A percentile compares a stretch with the other conserved stretches of the same genome.
Evolutionary conservation across 805 yeast genomes (phyloP).

Genomic region (Limtongia smithiae): DNA sequence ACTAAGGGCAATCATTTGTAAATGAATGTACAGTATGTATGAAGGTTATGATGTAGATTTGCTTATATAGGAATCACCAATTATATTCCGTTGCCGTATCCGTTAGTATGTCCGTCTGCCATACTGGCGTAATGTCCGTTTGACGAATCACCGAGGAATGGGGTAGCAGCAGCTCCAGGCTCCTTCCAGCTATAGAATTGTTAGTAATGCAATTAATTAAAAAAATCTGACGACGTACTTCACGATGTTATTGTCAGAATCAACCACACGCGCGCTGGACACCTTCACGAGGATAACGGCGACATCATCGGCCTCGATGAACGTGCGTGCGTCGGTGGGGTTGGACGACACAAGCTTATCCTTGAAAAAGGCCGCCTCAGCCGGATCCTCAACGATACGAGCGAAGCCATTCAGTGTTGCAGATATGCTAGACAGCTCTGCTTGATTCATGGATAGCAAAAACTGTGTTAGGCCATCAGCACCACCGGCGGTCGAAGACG

Average conservation of each 20-base stretch:
- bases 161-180: constrained; percentile 24
- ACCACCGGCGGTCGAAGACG: constrained; percentile 8
- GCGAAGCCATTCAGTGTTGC: constrained; percentile 79
- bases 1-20: no score
- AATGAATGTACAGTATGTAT: no score
- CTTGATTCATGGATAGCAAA: constrained; percentile 71
- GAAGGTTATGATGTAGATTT: not conserved
- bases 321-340: constrained; percentile 62
- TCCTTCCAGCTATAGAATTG: constrained; percentile 23
- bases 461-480: constrained; percentile 49
- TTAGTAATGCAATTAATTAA: not conserved
- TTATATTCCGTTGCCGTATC: no score
- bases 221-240: constrained; percentile 7
- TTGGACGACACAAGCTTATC: constrained; percentile 57
- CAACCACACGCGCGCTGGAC: constrained; percentile 72
- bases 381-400: constrained; percentile 47
- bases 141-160: not conserved
- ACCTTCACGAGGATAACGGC: constrained; percentile 65
- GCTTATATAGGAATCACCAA: no score
- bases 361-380: constrained; percentile 58
- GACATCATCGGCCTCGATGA: constrained; percentile 59
- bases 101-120: no score
- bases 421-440: constrained; percentile 73
- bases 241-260: constrained; percentile 57
- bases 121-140: constrained; percentile 5